Evolutionary conservation across 2,329 filamentous ascomycete species (phyloP).

Genomic region (Epicoccum nigrum): DNA sequence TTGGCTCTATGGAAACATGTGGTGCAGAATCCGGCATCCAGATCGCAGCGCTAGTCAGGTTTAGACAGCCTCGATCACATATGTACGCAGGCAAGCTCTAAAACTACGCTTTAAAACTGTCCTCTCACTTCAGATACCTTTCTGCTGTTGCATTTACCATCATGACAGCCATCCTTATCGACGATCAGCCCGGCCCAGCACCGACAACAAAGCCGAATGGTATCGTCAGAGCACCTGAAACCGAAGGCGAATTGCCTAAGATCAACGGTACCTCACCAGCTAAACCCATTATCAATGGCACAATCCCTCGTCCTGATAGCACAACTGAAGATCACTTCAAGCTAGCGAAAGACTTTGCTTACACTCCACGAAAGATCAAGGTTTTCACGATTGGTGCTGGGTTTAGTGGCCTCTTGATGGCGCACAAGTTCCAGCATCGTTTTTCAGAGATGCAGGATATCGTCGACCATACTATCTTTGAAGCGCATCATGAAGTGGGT

Average conservation of each 20-base stretch:
- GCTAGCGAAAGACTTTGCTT: conserved; percentile 26
- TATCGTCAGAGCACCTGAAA: conserved; percentile 1
- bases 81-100: not conserved
- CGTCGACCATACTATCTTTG: conserved; percentile 24
- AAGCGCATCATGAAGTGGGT: conserved; percentile 45
- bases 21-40: not conserved
- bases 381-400: conserved; percentile 41
- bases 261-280: conserved; percentile 12
- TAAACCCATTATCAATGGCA: conserved; percentile 10
- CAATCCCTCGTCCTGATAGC: not conserved
- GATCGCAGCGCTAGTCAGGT: not conserved
- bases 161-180: conserved; percentile 23
- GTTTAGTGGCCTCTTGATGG: conserved; percentile 44
- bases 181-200: conserved; percentile 9
- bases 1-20: not conserved
- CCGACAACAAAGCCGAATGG: not conserved
- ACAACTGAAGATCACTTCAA: conserved; percentile 23
- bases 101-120: not conserved
- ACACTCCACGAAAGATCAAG: conserved; percentile 25
- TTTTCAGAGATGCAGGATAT: conserved; percentile 37
- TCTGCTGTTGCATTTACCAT: conserved; percentile 1
- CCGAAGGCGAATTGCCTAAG: conserved; percentile 19
- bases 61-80: not conserved
- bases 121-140: not conserved
- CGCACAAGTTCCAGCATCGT: conserved; percentile 43